A percentile compares a stretch with the other conserved stretches of the same genome.
phyloP scores from a whole-genome alignment of 2,329 filamentous ascomycete genomes.

The Phaeosphaeriaceae sp. region DNA sequence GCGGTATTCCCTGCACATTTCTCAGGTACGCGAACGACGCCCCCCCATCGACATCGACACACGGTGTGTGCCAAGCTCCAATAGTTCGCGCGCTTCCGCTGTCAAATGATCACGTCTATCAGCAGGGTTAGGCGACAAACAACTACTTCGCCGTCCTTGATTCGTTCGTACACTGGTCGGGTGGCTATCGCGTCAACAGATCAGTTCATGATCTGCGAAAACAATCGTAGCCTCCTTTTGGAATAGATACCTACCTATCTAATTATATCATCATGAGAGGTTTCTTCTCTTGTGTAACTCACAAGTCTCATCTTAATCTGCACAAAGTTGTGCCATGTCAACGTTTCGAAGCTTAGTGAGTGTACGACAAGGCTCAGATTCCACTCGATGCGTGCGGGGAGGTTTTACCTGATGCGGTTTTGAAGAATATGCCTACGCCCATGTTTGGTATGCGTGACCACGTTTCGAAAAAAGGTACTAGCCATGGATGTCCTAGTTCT shows the following conservation, averaged over 20 bases:
- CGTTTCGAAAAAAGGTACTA: slow-evolving; percentile 7
- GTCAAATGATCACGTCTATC: slow-evolving; percentile 2
- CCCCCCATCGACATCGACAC: not conserved
- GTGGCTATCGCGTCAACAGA: not conserved
- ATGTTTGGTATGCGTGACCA: slow-evolving; percentile 18
- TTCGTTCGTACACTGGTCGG: no score
- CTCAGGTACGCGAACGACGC: not conserved
- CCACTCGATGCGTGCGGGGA: not conserved
- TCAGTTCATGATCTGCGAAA: not conserved
- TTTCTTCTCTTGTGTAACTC: no score
- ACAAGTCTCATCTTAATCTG: no score
- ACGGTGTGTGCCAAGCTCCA: not conserved
- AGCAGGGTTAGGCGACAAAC: not conserved
- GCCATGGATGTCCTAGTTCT: not conserved
- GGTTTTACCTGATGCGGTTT: slow-evolving; percentile 13
- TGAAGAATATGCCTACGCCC: slow-evolving; percentile 6
- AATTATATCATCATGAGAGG: no score
- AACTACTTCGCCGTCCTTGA: no score
- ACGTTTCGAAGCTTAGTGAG: no score
- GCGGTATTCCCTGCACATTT: not conserved
- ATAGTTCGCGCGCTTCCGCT: slow-evolving; percentile 1
- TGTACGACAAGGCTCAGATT: slow-evolving; percentile 1
- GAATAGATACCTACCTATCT: no score
- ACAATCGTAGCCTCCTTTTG: no score
- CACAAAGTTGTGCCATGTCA: no score